Evolutionary conservation across 1,284 basidiomycete species (phyloP).

Genomic region (Agaricales sp.): DNA sequence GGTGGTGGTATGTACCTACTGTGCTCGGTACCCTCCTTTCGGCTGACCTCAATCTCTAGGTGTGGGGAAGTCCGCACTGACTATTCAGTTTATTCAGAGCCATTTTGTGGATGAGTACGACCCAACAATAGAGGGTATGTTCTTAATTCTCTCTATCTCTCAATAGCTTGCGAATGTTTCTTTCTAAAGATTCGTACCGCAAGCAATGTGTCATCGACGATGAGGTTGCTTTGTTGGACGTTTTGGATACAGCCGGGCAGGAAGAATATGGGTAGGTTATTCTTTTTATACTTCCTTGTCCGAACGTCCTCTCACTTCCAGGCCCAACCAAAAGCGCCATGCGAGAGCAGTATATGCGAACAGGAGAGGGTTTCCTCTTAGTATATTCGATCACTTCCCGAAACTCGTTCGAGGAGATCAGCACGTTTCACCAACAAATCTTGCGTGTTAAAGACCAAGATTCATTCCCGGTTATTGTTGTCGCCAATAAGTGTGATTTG

Average conservation of each 20-base stretch:
- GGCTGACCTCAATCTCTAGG: slow-evolving; percentile 33
- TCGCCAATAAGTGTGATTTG: slow-evolving; percentile 98
- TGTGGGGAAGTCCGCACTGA: slow-evolving; percentile 94
- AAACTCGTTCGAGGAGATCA: slow-evolving; percentile 96
- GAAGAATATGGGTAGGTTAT: slow-evolving; percentile 90
- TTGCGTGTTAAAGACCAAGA: slow-evolving; percentile 96
- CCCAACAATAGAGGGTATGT: slow-evolving; percentile 87
- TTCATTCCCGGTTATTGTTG: slow-evolving; percentile 94
- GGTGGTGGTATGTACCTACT: slow-evolving; percentile 7
- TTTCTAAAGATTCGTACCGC: slow-evolving; percentile 70
- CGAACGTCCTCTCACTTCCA: too few relatives aligned
- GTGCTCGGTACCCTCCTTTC: not conserved
- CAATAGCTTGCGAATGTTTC: not conserved
- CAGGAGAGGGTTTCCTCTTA: slow-evolving; percentile 96
- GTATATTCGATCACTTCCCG: slow-evolving; percentile 99
- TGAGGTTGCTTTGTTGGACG: slow-evolving; percentile 94
- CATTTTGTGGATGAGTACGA: slow-evolving; percentile 99
- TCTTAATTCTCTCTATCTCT: slow-evolving; percentile 4
- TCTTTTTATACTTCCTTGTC: slow-evolving; percentile 6
- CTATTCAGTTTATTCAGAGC: slow-evolving; percentile 96
- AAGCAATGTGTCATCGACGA: slow-evolving; percentile 98
- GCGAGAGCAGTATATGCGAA: slow-evolving; percentile 97
- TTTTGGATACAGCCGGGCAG: slow-evolving; percentile 97
- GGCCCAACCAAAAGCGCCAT: slow-evolving; percentile 70
- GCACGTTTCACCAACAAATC: slow-evolving; percentile 97